Evolutionary conservation across 2,329 filamentous ascomycete species (phyloP).

Genomic region (Trichoderma koningiopsis): DNA sequence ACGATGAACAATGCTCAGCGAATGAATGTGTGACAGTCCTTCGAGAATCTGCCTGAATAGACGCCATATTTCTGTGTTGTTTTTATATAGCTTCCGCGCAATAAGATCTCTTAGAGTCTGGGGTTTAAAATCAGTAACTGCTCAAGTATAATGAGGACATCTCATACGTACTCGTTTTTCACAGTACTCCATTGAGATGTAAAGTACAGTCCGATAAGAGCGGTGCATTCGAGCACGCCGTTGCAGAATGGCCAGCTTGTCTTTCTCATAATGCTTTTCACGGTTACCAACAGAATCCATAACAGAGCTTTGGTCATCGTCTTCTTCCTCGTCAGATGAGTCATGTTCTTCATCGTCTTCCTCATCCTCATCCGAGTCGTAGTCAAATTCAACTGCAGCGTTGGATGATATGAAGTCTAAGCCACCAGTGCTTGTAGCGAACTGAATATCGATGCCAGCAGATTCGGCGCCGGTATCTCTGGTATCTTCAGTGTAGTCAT

Average conservation of each 20-base stretch:
- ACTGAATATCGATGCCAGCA: slow-evolving; percentile 53
- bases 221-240: slow-evolving; percentile 48
- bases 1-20: slow-evolving; percentile 88
- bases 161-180: slow-evolving; percentile 70
- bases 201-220: slow-evolving; percentile 72
- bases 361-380: slow-evolving; percentile 53
- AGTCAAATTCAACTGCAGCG: slow-evolving; percentile 77
- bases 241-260: slow-evolving; percentile 35
- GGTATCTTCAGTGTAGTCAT: slow-evolving; percentile 46
- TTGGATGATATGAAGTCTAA: slow-evolving; percentile 93
- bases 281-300: slow-evolving; percentile 38
- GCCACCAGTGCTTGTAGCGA: slow-evolving; percentile 73
- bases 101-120: slow-evolving; percentile 86
- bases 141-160: slow-evolving; percentile 4
- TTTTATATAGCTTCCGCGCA: slow-evolving; percentile 69
- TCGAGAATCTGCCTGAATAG: slow-evolving; percentile 90
- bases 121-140: neutral
- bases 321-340: slow-evolving; percentile 50
- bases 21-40: slow-evolving; percentile 86
- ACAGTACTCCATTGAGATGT: slow-evolving; percentile 99
- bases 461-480: slow-evolving; percentile 41
- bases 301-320: slow-evolving; percentile 47
- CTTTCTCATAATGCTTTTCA: slow-evolving; percentile 37
- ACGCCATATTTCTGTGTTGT: slow-evolving; percentile 81
- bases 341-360: slow-evolving; percentile 51